These are phyloP conservation scores for Adenanthera pavonina DNA, from an alignment of 306 rosid species.

Conservation along the genomic window DNA sequence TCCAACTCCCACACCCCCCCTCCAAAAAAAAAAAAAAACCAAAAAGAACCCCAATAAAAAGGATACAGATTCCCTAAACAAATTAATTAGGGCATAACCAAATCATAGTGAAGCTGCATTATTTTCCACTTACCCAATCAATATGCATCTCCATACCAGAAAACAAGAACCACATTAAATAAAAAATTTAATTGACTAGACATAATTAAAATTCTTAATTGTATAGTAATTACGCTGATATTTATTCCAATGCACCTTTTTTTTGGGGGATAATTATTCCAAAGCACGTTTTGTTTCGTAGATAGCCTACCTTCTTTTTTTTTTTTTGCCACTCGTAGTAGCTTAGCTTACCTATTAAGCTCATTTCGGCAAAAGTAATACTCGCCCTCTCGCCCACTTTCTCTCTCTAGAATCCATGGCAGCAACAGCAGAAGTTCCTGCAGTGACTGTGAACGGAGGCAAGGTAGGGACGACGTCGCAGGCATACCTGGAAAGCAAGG, in stretches of 20 bases:
- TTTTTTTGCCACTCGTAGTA: no score
- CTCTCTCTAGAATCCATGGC: slow-evolving; percentile 43
- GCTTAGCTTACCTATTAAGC: slow-evolving; percentile 37
- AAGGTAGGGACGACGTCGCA: slow-evolving; percentile 59
- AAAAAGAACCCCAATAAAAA: background rate
- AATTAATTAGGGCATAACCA: background rate
- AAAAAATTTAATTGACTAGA: background rate
- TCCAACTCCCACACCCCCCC: background rate
- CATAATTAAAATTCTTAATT: background rate
- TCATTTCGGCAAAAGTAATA: background rate
- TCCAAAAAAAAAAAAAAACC: no score
- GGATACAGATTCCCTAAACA: background rate
- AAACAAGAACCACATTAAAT: background rate
- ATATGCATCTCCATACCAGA: background rate
- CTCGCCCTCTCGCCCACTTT: background rate
- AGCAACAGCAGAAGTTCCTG: slow-evolving; percentile 37
- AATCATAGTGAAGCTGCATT: background rate
- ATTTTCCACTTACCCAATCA: background rate
- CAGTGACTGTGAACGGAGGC: slow-evolving; percentile 51
- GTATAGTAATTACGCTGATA: background rate
- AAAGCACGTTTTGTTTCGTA: background rate
- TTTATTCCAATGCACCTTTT: background rate
- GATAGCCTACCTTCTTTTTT: slow-evolving; percentile 2
- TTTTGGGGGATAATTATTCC: background rate
- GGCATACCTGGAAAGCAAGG: slow-evolving; percentile 70